phyloP scores from a whole-genome alignment of 2,329 filamentous ascomycete genomes.

The Stemphylium lycopersici region DNA sequence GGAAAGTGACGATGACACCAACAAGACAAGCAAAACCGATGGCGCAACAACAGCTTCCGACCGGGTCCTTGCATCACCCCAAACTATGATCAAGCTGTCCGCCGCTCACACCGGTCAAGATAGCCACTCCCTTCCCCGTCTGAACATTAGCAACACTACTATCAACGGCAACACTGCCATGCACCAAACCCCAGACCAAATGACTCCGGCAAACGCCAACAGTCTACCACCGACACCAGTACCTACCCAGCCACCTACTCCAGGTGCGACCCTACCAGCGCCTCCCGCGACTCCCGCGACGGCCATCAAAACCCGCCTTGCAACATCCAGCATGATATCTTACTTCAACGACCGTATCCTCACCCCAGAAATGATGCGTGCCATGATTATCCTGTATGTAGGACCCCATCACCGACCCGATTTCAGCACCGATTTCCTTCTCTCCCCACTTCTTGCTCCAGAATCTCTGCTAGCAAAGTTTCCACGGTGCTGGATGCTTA shows the following conservation, averaged over 20 bases:
- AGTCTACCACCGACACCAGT: conserved; percentile 28
- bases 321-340: conserved; percentile 95
- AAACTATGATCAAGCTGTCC: conserved; percentile 47
- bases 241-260: conserved; percentile 19
- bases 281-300: conserved; percentile 53
- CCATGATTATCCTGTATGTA: conserved; percentile 98
- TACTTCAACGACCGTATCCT: conserved; percentile 97
- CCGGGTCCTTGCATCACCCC: conserved; percentile 38
- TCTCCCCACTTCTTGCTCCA: conserved; percentile 88
- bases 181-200: conserved; percentile 29
- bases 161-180: conserved; percentile 23
- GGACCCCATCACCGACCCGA: conserved; percentile 92
- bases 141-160: conserved; percentile 26
- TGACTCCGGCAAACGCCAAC: conserved; percentile 17
- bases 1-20: conserved; percentile 52
- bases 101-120: conserved; percentile 48
- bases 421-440: conserved; percentile 86
- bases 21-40: conserved; percentile 15
- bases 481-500: conserved; percentile 92
- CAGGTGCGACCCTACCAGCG: conserved; percentile 34
- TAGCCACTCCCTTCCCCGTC: conserved; percentile 20
- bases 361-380: conserved; percentile 97
- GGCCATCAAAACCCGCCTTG: conserved; percentile 79
- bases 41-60: conserved; percentile 26
- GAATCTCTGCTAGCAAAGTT: conserved; percentile 84